Percentiles rank a stretch among this genome's conserved stretches.
Evolutionary conservation across 1,139 yeast genomes (phyloP).

Genomic region (Blastobotrys aristatus): DNA sequence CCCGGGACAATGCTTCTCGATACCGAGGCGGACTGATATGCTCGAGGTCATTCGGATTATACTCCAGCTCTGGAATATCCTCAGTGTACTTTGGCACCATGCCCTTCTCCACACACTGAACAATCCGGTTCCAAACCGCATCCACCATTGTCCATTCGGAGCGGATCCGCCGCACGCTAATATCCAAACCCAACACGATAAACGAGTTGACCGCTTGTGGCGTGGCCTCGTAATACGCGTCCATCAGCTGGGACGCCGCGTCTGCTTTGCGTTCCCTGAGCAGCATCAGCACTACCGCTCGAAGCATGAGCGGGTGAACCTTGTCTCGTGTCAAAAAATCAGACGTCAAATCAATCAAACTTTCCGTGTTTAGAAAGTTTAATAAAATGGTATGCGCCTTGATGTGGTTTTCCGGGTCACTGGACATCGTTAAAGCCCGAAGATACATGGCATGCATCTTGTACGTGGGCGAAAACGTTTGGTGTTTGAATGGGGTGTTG

Average conservation of each 20-base stretch:
- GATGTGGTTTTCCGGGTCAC: neutral
- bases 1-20: slow-evolving; percentile 24
- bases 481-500: slow-evolving; percentile 17
- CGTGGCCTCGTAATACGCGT: slow-evolving; percentile 1
- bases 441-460: slow-evolving; percentile 23
- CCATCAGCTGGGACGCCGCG: slow-evolving; percentile 4
- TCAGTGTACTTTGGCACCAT: neutral
- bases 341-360: slow-evolving; percentile 25
- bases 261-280: slow-evolving; percentile 10
- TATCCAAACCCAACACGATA: slow-evolving; percentile 9
- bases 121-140: slow-evolving; percentile 7
- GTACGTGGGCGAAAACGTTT: slow-evolving; percentile 24
- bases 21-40: slow-evolving; percentile 19
- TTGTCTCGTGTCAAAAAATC: slow-evolving; percentile 23
- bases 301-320: slow-evolving; percentile 25
- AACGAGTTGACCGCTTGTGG: slow-evolving; percentile 5
- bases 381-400: neutral
- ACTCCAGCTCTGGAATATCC: neutral
- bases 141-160: slow-evolving; percentile 10
- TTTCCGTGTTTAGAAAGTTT: slow-evolving; percentile 12
- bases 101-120: neutral
- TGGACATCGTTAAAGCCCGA: slow-evolving; percentile 14
- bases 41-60: neutral
- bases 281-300: slow-evolving; percentile 16
- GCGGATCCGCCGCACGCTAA: slow-evolving; percentile 5